Conservation (phyloP, 805 yeast species). For the Ascoidea asiatica region DNA sequence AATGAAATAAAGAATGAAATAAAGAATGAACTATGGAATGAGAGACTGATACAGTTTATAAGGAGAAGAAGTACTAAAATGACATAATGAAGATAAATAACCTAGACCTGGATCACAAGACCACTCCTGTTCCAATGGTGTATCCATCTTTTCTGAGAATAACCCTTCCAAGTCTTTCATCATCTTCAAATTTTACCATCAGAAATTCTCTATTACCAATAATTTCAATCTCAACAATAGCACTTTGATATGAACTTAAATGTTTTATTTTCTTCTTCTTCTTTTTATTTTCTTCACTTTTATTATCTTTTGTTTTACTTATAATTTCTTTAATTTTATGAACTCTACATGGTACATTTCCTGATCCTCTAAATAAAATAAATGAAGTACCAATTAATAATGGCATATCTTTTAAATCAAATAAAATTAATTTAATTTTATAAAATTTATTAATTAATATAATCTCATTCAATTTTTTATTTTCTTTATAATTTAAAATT, state of each 20-base stretch:
- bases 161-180: slow-evolving; percentile 46
- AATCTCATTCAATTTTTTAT: slow-evolving; percentile 16
- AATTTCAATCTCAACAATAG: slow-evolving; percentile 41
- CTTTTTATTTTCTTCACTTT: slow-evolving; percentile 17
- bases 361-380: slow-evolving; percentile 63
- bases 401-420: slow-evolving; percentile 56
- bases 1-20: no score
- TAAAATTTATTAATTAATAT: slow-evolving; percentile 33
- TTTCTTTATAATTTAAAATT: no score
- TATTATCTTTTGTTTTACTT: slow-evolving; percentile 9
- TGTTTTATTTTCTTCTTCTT: slow-evolving; percentile 39
- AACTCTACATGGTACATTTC: slow-evolving; percentile 57
- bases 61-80: no score
- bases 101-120: no score
- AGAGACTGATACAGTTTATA: no score
- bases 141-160: slow-evolving; percentile 58
- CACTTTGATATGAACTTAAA: slow-evolving; percentile 44
- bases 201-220: slow-evolving; percentile 35
- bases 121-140: slow-evolving; percentile 56
- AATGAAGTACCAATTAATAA: slow-evolving; percentile 69
- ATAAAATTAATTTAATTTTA: slow-evolving; percentile 46
- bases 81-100: no score
- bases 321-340: slow-evolving; percentile 25
- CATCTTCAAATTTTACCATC: slow-evolving; percentile 31
- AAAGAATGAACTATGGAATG: no score